These are phyloP conservation scores for Lizonia empirigonia DNA, from an alignment of 2,329 filamentous ascomycete genomes.

Conservation along the genomic window DNA sequence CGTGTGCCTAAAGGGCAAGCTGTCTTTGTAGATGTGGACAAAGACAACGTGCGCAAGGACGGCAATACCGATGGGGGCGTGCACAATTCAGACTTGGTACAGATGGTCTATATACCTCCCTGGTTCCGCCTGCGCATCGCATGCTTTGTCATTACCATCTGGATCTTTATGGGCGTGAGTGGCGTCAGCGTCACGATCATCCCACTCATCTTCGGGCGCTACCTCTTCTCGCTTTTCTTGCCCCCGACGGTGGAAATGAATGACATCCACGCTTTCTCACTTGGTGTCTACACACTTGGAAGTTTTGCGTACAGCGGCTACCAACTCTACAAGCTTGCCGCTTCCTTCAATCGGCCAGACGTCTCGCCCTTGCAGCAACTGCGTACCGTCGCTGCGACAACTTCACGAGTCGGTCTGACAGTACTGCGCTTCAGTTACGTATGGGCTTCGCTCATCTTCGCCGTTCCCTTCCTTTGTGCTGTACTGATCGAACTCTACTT, in stretches of 20 bases:
- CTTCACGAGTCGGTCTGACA: slow-evolving; percentile 41
- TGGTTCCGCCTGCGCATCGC: slow-evolving; percentile 80
- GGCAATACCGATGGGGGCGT: slow-evolving; percentile 53
- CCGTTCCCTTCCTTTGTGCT: slow-evolving; percentile 81
- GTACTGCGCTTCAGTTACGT: slow-evolving; percentile 71
- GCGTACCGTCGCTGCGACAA: slow-evolving; percentile 31
- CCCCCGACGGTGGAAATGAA: slow-evolving; percentile 72
- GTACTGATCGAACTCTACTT: slow-evolving; percentile 86
- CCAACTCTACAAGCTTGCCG: slow-evolving; percentile 57
- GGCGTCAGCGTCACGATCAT: slow-evolving; percentile 85
- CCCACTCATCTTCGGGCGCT: slow-evolving; percentile 82
- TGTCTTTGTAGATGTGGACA: slow-evolving; percentile 79
- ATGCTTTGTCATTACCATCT: slow-evolving; percentile 86
- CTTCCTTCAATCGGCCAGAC: slow-evolving; percentile 32
- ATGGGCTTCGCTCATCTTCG: slow-evolving; percentile 73
- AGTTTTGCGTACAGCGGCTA: slow-evolving; percentile 63
- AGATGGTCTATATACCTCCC: slow-evolving; percentile 75
- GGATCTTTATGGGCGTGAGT: slow-evolving; percentile 88
- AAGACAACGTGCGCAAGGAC: slow-evolving; percentile 69
- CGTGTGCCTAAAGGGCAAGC: slow-evolving; percentile 83
- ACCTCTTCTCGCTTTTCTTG: slow-evolving; percentile 74
- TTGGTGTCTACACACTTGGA: slow-evolving; percentile 83
- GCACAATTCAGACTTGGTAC: slow-evolving; percentile 54
- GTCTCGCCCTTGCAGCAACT: slow-evolving; percentile 41
- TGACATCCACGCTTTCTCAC: slow-evolving; percentile 94